These are phyloP conservation scores for Hypoxylon sp. DNA, from an alignment of 2,329 filamentous ascomycete species.

Conservation along the genomic window DNA sequence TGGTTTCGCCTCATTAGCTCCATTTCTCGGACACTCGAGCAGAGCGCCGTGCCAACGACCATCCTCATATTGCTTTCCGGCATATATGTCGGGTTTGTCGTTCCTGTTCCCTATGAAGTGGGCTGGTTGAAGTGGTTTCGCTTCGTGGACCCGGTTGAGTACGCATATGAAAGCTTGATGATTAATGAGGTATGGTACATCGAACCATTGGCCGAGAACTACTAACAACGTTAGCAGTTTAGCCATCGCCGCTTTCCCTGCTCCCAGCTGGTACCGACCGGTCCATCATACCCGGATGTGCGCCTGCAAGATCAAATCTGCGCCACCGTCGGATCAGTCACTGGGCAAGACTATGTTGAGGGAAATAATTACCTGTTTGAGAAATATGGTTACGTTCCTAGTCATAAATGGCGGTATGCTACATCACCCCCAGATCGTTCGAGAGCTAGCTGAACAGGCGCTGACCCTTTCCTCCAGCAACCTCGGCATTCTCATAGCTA, in stretches of 20 bases:
- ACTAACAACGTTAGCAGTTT: too few species aligned
- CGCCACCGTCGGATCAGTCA: slow-evolving; percentile 67
- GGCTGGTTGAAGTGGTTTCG: slow-evolving; percentile 87
- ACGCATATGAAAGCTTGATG: slow-evolving; percentile 84
- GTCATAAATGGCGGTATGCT: slow-evolving; percentile 71
- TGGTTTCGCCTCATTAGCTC: slow-evolving; percentile 84
- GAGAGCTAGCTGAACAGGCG: too few species aligned
- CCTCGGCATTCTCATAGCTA: slow-evolving; percentile 75
- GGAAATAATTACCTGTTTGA: slow-evolving; percentile 70
- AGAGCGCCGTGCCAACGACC: slow-evolving; percentile 45
- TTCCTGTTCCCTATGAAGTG: slow-evolving; percentile 76
- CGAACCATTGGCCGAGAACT: too few species aligned
- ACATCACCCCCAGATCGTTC: too few species aligned
- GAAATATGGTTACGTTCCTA: slow-evolving; percentile 69
- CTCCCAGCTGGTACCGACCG: neutral
- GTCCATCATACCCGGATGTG: slow-evolving; percentile 68
- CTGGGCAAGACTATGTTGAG: slow-evolving; percentile 65
- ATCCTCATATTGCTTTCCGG: slow-evolving; percentile 74
- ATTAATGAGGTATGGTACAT: slow-evolving; percentile 74
- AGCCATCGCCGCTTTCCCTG: slow-evolving; percentile 40
- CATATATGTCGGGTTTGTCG: slow-evolving; percentile 78
- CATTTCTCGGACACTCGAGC: slow-evolving; percentile 63
- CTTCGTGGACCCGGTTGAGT: slow-evolving; percentile 82
- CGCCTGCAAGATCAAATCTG: slow-evolving; percentile 64
- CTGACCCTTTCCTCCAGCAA: slow-evolving; percentile 58